Conservation (phyloP, 257 asterid genomes). For the Verbena officinalis region DNA sequence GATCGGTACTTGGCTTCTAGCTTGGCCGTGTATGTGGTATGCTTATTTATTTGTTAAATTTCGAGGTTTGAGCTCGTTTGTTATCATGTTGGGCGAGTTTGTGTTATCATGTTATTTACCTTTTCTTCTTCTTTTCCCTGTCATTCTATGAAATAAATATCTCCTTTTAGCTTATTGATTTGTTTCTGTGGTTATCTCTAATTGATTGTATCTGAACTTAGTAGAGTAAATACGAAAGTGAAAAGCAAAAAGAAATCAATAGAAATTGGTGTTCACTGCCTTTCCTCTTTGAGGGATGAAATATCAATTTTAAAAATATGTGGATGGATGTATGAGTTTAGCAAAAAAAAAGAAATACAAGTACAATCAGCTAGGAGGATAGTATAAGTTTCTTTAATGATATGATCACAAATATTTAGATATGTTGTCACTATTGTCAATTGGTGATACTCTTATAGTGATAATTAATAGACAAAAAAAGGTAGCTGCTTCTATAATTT, state of each 20-base stretch:
- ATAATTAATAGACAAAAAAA: no score
- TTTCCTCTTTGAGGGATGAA: no score
- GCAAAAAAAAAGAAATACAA: no score
- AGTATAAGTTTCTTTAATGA: no score
- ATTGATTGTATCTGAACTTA: constrained; percentile 1
- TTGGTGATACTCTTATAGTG: no score
- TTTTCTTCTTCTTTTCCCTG: background rate
- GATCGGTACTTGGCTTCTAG: constrained; percentile 93
- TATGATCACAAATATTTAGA: no score
- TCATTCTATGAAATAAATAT: constrained; percentile 1
- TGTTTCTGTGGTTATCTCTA: constrained; percentile 4
- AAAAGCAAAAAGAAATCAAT: background rate
- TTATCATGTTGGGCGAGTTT: no score
- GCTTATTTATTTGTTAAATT: constrained; percentile 17
- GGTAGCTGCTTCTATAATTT: no score
- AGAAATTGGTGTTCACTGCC: background rate
- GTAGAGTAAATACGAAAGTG: constrained; percentile 11
- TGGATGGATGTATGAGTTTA: no score
- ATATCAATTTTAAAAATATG: no score
- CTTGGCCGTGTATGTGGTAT: constrained; percentile 98
- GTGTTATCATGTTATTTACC: constrained; percentile 1
- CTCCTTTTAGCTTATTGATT: background rate
- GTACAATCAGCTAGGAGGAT: no score
- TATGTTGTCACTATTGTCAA: no score
- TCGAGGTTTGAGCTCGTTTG: constrained; percentile 11